Evolutionary conservation across 495 filamentous ascomycete species (phyloP), one percentile per base, ranked within the genome.

Genomic region (Delitschia confertaspora): DNA sequence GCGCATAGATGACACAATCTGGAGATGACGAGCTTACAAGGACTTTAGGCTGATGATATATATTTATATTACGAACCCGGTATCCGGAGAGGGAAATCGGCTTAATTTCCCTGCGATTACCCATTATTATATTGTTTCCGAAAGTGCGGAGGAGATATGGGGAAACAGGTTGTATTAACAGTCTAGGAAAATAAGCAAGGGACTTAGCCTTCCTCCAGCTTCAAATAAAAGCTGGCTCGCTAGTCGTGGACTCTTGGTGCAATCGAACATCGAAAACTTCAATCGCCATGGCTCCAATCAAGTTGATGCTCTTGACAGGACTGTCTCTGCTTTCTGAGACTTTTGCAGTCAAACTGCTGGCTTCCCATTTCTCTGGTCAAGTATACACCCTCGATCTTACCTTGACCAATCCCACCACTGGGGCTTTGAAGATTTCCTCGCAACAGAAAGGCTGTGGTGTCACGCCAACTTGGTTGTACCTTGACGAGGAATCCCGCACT

Each of bases 401-500:
- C 14, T 14, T 38, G 7, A 8, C 23, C 35, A 33, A 33, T 32
- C 14, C 17, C 13, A 47, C 44, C 16, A 37, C 14, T 30, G 26
- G 34, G 4, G 21, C 42, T 17, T 24, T 36, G n/a, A 19, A 30
- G 16, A 26, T 45, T 9, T 18, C 42, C 4, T 27, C 34, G 5
- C 33, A 47, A 10, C 17, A 27, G 17, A 32, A 22, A 6, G 44
- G 44, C 29, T 49, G 45, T 26, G 45, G 45, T 16, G 29, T 34
- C n/a, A 35, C 30, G 9, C 53, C 53, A 1, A 36, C 48, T 0
- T 56, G 47, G 48, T 23, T 56, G 25, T 13, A 37, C 22, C 26
- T 52, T 14, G 35, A 50, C 19, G 14, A 27, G 22, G 20, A 17
- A 9, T 13, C 18, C 30, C 27, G 38, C 13, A 43, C 30, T 3